Evolutionary conservation across 768 basidiomycete species (phyloP).

Genomic region (Cyclocybe cylindracea): DNA sequence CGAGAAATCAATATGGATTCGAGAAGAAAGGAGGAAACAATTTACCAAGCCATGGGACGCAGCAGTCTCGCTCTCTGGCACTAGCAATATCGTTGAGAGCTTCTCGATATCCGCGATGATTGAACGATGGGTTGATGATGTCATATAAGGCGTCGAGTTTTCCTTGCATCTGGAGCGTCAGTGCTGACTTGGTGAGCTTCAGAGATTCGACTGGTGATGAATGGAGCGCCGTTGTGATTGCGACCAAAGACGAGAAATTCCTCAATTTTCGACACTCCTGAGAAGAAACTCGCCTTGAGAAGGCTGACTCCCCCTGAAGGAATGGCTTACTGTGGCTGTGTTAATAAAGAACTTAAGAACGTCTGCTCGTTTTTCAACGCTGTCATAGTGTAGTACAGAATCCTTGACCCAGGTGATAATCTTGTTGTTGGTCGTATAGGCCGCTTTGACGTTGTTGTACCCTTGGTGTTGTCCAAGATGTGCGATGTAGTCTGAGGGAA

Average conservation of each 20-base stretch:
- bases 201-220: slow-evolving; percentile 40
- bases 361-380: slow-evolving; percentile 34
- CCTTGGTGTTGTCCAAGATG: slow-evolving; percentile 32
- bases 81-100: slow-evolving; percentile 26
- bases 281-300: neutral
- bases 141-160: slow-evolving; percentile 33
- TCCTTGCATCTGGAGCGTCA: slow-evolving; percentile 26
- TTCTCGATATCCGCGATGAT: slow-evolving; percentile 38
- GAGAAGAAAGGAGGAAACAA: neutral
- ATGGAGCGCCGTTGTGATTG: slow-evolving; percentile 42
- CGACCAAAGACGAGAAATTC: slow-evolving; percentile 45
- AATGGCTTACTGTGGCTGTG: slow-evolving; percentile 35
- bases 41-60: slow-evolving; percentile 45
- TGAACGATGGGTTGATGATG: slow-evolving; percentile 32
- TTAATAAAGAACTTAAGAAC: slow-evolving; percentile 47
- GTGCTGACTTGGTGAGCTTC: slow-evolving; percentile 29
- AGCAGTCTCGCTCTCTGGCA: slow-evolving; percentile 21
- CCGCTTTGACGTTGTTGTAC: slow-evolving; percentile 33
- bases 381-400: slow-evolving; percentile 39
- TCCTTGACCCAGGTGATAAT: slow-evolving; percentile 41
- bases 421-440: slow-evolving; percentile 36
- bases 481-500: slow-evolving; percentile 42
- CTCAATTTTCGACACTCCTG: slow-evolving; percentile 45
- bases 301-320: neutral
- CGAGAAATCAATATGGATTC: neutral